Conservation (phyloP, 208 protist species). For the Acanthamoeba royreba region DNA sequence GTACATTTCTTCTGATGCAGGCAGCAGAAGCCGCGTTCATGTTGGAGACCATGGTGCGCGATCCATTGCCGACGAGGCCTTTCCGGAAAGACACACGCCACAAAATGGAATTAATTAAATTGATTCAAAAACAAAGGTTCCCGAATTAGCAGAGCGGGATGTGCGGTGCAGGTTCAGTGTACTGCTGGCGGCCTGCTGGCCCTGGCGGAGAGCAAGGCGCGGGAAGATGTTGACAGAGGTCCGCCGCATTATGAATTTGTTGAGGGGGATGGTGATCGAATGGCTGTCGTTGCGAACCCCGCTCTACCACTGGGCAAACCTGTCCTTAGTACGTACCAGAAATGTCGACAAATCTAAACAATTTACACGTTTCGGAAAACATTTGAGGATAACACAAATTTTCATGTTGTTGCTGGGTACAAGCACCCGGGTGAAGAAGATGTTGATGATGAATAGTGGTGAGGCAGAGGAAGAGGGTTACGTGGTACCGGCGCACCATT, state of each 20-base stretch:
- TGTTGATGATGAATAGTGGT: too few relatives aligned
- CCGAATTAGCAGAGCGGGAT: too few relatives aligned
- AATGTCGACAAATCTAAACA: too few relatives aligned
- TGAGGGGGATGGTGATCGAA: neutral
- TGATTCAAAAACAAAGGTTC: neutral
- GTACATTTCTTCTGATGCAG: neutral
- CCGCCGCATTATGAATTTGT: slow-evolving; percentile 16
- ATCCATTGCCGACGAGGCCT: slow-evolving; percentile 16
- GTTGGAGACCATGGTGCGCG: neutral
- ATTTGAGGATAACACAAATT: too few relatives aligned
- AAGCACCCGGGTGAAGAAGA: too few relatives aligned
- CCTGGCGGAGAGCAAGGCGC: neutral
- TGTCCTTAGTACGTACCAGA: too few relatives aligned
- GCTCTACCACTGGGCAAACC: too few relatives aligned
- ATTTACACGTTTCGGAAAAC: too few relatives aligned
- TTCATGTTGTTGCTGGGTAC: too few relatives aligned
- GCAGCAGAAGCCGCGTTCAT: neutral
- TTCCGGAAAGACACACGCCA: neutral
- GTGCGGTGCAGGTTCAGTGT: neutral
- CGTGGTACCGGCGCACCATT: too few relatives aligned
- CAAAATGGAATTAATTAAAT: neutral
- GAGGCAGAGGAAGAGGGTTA: too few relatives aligned
- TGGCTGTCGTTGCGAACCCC: too few relatives aligned
- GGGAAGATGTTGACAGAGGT: neutral
- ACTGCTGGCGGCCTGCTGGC: neutral